Evolutionary conservation across 2,329 filamentous ascomycete species (phyloP).

Genomic region (Emmonsiellopsis sp.): DNA sequence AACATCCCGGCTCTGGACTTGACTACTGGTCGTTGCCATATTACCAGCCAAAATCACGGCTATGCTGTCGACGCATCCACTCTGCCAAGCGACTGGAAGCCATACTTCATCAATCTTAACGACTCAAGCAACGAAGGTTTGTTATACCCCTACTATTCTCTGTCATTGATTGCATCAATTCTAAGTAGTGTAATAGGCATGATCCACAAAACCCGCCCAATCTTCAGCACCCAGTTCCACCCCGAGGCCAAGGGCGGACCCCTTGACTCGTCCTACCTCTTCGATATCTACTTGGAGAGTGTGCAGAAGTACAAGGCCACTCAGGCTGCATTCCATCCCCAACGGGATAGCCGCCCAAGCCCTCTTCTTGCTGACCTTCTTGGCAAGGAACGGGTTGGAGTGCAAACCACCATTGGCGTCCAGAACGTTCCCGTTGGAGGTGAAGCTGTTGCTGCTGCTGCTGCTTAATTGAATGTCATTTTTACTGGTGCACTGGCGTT

Average conservation of each 20-base stretch:
- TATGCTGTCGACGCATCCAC: conserved; percentile 86
- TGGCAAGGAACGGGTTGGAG: conserved; percentile 88
- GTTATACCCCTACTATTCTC: conserved; percentile 9
- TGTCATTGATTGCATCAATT: background rate
- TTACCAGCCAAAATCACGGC: conserved; percentile 96
- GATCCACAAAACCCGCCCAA: conserved; percentile 91
- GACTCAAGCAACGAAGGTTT: conserved; percentile 88
- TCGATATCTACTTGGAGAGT: conserved; percentile 90
- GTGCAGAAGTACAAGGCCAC: conserved; percentile 81
- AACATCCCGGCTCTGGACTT: conserved; percentile 95
- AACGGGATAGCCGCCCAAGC: conserved; percentile 78
- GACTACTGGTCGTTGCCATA: conserved; percentile 94
- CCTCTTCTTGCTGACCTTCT: conserved; percentile 84
- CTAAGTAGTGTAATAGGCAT: conserved; percentile 44
- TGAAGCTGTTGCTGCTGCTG: conserved; percentile 13
- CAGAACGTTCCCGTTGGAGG: conserved; percentile 21
- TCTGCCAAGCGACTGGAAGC: conserved; percentile 79
- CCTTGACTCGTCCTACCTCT: conserved; percentile 89
- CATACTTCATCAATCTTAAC: conserved; percentile 98
- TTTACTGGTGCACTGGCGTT: background rate
- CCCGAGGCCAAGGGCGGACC: conserved; percentile 96
- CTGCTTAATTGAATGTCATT: conserved; percentile 4
- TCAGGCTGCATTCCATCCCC: conserved; percentile 57
- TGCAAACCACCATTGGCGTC: conserved; percentile 57
- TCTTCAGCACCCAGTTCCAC: conserved; percentile 98